Evolutionary conservation across 1,139 yeast species (phyloP).

Genomic region (Pichia norvegensis): DNA sequence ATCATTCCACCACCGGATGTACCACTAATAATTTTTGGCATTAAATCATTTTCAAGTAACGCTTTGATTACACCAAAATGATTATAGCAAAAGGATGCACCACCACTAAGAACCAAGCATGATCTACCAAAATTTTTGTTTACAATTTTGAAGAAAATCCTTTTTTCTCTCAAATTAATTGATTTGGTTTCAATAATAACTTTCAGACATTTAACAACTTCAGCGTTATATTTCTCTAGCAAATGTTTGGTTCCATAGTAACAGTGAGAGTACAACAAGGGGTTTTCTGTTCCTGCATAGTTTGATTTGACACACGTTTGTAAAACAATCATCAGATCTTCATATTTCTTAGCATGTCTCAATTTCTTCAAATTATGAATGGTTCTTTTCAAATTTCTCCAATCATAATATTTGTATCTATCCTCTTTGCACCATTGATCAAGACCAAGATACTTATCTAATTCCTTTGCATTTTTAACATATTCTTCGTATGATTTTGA

Average conservation of each 20-base stretch:
- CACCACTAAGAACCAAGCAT: slow-evolving; percentile 70
- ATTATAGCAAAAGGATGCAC: slow-evolving; percentile 71
- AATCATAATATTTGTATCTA: slow-evolving; percentile 62
- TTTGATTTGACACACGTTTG: slow-evolving; percentile 66
- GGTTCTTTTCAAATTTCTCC: slow-evolving; percentile 47
- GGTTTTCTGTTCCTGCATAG: slow-evolving; percentile 74
- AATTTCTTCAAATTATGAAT: slow-evolving; percentile 37
- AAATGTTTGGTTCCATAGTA: slow-evolving; percentile 67
- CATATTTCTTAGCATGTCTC: slow-evolving; percentile 30
- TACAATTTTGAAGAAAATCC: slow-evolving; percentile 49
- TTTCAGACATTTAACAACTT: slow-evolving; percentile 44
- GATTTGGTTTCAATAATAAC: slow-evolving; percentile 35
- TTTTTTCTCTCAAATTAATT: slow-evolving; percentile 37
- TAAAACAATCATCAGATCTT: slow-evolving; percentile 46
- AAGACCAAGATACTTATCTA: slow-evolving; percentile 52
- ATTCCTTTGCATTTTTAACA: slow-evolving; percentile 46
- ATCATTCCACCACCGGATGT: slow-evolving; percentile 82
- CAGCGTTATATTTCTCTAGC: slow-evolving; percentile 48
- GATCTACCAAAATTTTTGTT: slow-evolving; percentile 64
- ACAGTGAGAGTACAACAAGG: slow-evolving; percentile 62
- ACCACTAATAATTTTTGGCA: slow-evolving; percentile 68
- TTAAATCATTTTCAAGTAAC: slow-evolving; percentile 52
- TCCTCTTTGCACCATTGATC: slow-evolving; percentile 61
- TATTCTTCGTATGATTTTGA: slow-evolving; percentile 55
- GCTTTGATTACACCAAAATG: slow-evolving; percentile 77